Percentiles rank a stretch among this genome's conserved stretches.
Conservation (phyloP, 768 basidiomycete genomes). For the Suillus ampliporus region DNA sequence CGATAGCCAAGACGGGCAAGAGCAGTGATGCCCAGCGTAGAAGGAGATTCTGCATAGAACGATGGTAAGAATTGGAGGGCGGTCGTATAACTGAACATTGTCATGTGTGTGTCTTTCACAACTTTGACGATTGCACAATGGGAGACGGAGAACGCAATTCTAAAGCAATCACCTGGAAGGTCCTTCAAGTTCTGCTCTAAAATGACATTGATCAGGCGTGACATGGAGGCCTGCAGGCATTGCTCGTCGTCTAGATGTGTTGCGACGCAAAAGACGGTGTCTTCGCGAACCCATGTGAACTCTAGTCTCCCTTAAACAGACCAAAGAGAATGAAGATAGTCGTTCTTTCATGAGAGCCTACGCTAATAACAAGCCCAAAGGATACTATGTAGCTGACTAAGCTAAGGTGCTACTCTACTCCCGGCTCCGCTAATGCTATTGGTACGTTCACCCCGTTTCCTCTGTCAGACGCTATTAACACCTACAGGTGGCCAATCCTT, state of each 20-base stretch:
- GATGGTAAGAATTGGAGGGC: slow-evolving; percentile 28
- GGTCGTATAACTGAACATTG: slow-evolving; percentile 13
- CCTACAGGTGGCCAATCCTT: slow-evolving; percentile 83
- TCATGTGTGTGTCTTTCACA: slow-evolving; percentile 4
- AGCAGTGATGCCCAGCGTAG: slow-evolving; percentile 12
- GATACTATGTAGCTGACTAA: no score
- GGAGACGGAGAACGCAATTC: slow-evolving; percentile 15
- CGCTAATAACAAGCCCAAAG: no score
- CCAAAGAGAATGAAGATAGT: no score
- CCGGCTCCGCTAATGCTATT: slow-evolving; percentile 78
- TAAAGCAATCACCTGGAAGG: neutral
- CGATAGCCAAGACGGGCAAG: slow-evolving; percentile 8
- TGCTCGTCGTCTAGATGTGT: slow-evolving; percentile 30
- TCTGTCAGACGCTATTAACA: slow-evolving; percentile 11
- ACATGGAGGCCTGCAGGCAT: slow-evolving; percentile 4
- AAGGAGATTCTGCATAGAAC: slow-evolving; percentile 17
- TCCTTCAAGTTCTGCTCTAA: neutral
- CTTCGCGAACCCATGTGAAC: slow-evolving; percentile 7
- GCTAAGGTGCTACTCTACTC: no score
- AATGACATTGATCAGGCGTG: neutral
- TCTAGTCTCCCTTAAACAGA: no score
- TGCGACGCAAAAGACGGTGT: slow-evolving; percentile 11
- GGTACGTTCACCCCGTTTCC: slow-evolving; percentile 48
- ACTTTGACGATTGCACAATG: slow-evolving; percentile 26
- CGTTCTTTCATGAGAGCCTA: no score